Percentiles rank a stretch among this genome's conserved stretches.
Conservation (phyloP, 345 rosid genomes). For the Geranium brycei region DNA sequence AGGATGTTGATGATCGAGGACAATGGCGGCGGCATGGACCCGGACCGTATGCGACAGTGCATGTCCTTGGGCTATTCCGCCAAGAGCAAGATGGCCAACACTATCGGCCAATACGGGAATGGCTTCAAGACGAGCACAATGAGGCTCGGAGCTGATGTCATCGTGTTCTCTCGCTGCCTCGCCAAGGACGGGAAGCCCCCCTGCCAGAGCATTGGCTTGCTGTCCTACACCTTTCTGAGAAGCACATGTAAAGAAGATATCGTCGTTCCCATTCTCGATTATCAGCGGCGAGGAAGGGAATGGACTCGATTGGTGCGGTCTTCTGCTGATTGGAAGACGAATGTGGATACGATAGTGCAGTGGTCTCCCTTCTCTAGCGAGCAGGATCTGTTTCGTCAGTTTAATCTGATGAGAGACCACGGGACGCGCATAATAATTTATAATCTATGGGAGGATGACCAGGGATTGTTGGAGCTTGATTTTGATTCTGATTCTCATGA, state of each 20-base stretch:
- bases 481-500: constrained; percentile 64
- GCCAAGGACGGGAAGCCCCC: constrained; percentile 20
- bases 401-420: constrained; percentile 50
- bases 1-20: constrained; percentile 71
- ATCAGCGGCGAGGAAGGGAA: constrained; percentile 35
- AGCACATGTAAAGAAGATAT: constrained; percentile 88
- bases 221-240: constrained; percentile 84
- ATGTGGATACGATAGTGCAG: constrained; percentile 46
- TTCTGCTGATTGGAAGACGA: constrained; percentile 50
- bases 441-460: constrained; percentile 93
- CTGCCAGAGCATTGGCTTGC: constrained; percentile 81
- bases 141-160: constrained; percentile 94
- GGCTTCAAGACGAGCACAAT: constrained; percentile 97
- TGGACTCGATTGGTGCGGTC: constrained; percentile 48
- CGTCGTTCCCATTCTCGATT: constrained; percentile 91
- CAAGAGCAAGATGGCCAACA: constrained; percentile 44
- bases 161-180: constrained; percentile 66
- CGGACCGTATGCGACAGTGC: constrained; percentile 67
- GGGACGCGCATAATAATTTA: constrained; percentile 86
- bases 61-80: constrained; percentile 90
- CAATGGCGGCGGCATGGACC: constrained; percentile 96
- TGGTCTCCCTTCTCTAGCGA: constrained; percentile 92
- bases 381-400: constrained; percentile 67
- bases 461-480: constrained; percentile 74
- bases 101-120: constrained; percentile 92